phyloP scores from a whole-genome alignment of 257 asterid genomes.

The Penstemon newberryi region DNA sequence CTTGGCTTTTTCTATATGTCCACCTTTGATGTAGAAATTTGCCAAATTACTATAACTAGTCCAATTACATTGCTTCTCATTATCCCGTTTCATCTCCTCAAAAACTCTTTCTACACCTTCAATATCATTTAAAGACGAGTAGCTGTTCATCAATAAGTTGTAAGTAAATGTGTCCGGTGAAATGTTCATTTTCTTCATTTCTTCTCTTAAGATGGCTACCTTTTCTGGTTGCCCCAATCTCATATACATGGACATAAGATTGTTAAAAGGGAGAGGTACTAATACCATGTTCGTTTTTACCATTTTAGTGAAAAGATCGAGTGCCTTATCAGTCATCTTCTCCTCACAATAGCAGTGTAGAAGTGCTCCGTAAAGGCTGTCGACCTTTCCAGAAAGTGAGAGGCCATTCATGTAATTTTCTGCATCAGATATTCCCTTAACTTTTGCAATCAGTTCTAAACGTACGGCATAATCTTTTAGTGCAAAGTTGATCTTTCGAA shows the following conservation, averaged over 20 bases:
- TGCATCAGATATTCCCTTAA: slow-evolving; percentile 66
- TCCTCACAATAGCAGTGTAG: slow-evolving; percentile 68
- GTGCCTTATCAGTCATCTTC: slow-evolving; percentile 59
- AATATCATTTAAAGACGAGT: slow-evolving; percentile 47
- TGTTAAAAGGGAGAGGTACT: slow-evolving; percentile 50
- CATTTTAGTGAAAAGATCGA: slow-evolving; percentile 53
- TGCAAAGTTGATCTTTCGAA: slow-evolving; percentile 46
- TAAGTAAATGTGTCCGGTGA: slow-evolving; percentile 53
- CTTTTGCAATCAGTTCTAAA: slow-evolving; percentile 64
- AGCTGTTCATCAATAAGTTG: slow-evolving; percentile 67
- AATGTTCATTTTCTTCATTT: slow-evolving; percentile 60
- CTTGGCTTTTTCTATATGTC: slow-evolving; percentile 61
- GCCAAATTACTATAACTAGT: slow-evolving; percentile 76
- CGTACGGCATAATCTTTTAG: slow-evolving; percentile 45
- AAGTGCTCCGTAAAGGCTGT: slow-evolving; percentile 61
- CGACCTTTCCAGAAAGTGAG: slow-evolving; percentile 41
- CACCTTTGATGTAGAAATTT: slow-evolving; percentile 47
- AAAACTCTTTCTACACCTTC: slow-evolving; percentile 72
- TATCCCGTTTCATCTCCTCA: slow-evolving; percentile 59
- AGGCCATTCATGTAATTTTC: slow-evolving; percentile 61
- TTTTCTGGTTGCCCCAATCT: slow-evolving; percentile 57
- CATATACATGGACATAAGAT: slow-evolving; percentile 61
- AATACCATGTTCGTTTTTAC: slow-evolving; percentile 38
- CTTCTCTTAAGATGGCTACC: slow-evolving; percentile 45
- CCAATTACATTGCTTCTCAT: slow-evolving; percentile 60